A percentile compares a stretch with the other conserved stretches of the same genome.
Conservation (phyloP, 257 asterid genomes). For the Mentha longifolia region DNA sequence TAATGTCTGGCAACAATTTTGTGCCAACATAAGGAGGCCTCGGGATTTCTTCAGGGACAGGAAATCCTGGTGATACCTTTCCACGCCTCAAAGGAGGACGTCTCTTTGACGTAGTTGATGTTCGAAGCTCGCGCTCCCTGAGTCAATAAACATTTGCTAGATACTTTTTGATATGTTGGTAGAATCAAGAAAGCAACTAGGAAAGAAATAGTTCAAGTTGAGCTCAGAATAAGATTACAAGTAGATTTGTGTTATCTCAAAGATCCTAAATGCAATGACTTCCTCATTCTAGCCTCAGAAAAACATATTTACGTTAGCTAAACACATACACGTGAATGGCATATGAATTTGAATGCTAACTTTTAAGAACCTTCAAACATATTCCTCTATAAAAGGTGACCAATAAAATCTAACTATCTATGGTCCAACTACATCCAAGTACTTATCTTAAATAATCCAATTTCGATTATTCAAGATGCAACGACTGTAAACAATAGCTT, state of each 20-base stretch:
- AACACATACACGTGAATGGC: not conserved
- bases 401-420: not conserved
- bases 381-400: not conserved
- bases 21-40: constrained; percentile 81
- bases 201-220: not conserved
- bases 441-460: too few relatives aligned
- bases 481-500: not conserved
- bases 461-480: not conserved
- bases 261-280: not conserved
- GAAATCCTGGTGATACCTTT: constrained; percentile 78
- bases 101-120: constrained; percentile 55
- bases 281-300: not conserved
- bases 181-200: not conserved
- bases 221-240: not conserved
- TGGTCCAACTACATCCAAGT: too few relatives aligned
- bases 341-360: not conserved
- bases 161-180: not conserved
- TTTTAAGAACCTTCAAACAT: not conserved
- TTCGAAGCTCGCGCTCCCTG: constrained; percentile 81
- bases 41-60: constrained; percentile 85
- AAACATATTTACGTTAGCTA: not conserved
- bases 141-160: constrained; percentile 18
- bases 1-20: constrained; percentile 68
- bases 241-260: too few relatives aligned
- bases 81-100: constrained; percentile 89